Conservation (phyloP, 2,329 filamentous ascomycete genomes). For the Ophiocordyceps camponoti-saundersi region DNA sequence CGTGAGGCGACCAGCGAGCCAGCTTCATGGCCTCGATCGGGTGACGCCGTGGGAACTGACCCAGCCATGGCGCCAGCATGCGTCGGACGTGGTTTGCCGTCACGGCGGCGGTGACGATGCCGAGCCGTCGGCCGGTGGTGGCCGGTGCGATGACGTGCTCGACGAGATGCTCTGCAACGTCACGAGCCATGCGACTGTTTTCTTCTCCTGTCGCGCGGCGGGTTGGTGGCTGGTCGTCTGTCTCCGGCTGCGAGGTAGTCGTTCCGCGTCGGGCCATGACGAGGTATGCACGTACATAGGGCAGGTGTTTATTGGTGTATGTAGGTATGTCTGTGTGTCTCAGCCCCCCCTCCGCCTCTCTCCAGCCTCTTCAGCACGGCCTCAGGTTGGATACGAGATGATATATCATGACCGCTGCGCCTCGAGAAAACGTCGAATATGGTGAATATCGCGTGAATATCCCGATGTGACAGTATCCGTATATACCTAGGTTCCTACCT, state of each 20-base stretch:
- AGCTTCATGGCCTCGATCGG: constrained; percentile 18
- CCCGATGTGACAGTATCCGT: no score
- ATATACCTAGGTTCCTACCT: no score
- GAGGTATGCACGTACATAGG: no score
- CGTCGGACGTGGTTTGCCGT: constrained; percentile 21
- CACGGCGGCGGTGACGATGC: constrained; percentile 15
- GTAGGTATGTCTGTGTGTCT: no score
- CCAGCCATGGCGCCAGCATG: constrained; percentile 13
- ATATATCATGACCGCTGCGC: no score
- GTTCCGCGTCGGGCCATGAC: no score
- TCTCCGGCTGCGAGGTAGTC: neutral
- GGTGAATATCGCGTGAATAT: no score
- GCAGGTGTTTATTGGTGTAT: no score
- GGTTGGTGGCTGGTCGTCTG: neutral
- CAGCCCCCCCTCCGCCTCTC: no score
- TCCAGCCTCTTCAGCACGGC: no score
- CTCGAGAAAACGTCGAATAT: no score
- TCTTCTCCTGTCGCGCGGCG: neutral
- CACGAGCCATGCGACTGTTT: neutral
- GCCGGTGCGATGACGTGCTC: neutral
- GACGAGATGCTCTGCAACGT: neutral
- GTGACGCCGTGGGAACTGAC: constrained; percentile 11
- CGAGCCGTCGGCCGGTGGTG: neutral
- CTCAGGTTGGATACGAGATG: no score
- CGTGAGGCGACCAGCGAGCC: constrained; percentile 16